Percentiles rank a stretch among this genome's conserved stretches.
phyloP scores from a whole-genome alignment of 1,284 basidiomycete species.

The Cutaneotrichosporon sp. region DNA sequence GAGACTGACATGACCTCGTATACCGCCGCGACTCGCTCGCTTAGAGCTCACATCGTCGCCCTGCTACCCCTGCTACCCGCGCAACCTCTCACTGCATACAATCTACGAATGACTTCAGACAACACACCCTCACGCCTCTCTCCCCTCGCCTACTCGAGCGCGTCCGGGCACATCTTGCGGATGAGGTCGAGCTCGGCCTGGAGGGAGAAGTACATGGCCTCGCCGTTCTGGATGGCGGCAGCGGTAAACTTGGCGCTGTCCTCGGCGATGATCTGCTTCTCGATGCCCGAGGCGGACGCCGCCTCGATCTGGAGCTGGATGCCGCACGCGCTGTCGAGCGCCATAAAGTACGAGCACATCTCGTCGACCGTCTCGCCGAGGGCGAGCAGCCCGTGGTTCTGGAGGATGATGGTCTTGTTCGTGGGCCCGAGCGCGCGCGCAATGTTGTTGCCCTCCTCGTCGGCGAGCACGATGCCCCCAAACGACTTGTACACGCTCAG shows the following conservation, averaged over 20 bases:
- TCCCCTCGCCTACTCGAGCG: not conserved
- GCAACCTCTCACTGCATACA: no score
- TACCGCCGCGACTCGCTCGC: no score
- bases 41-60: no score
- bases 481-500: slow-evolving; percentile 43
- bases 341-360: slow-evolving; percentile 35
- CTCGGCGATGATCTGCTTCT: slow-evolving; percentile 41
- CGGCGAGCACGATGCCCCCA: slow-evolving; percentile 53
- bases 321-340: slow-evolving; percentile 50
- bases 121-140: not conserved
- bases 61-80: no score
- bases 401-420: slow-evolving; percentile 47
- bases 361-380: slow-evolving; percentile 34
- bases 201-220: slow-evolving; percentile 17
- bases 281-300: slow-evolving; percentile 43
- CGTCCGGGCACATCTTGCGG: slow-evolving; percentile 11
- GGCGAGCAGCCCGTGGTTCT: slow-evolving; percentile 46
- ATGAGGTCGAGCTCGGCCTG: slow-evolving; percentile 19
- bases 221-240: slow-evolving; percentile 36
- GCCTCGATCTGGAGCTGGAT: slow-evolving; percentile 52
- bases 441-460: slow-evolving; percentile 52
- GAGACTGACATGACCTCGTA: no score
- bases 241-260: slow-evolving; percentile 52
- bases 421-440: slow-evolving; percentile 47
- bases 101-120: not conserved